Evolutionary conservation across 1,284 basidiomycete genomes (phyloP).

Genomic region (Microbotryum saponariae): DNA sequence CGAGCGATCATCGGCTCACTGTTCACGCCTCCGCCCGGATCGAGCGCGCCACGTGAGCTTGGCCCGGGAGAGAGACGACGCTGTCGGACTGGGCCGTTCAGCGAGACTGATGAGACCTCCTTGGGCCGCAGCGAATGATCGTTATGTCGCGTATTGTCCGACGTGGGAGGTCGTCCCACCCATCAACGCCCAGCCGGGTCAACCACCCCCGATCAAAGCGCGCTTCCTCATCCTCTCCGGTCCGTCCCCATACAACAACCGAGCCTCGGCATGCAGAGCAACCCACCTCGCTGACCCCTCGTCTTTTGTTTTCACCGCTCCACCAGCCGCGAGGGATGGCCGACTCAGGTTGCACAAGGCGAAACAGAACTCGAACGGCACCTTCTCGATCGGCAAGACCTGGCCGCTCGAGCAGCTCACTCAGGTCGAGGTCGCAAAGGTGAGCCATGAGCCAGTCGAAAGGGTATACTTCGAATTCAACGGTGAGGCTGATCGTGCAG

Average conservation of each 20-base stretch:
- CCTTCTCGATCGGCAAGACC: constrained; percentile 95
- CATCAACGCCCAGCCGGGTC: constrained; percentile 32
- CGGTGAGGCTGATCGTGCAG: not conserved
- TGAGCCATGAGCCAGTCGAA: too few species aligned
- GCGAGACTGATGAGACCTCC: too few species aligned
- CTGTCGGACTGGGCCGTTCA: too few species aligned
- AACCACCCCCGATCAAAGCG: constrained; percentile 26
- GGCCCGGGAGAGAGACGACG: too few species aligned
- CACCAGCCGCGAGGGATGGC: constrained; percentile 14
- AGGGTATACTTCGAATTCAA: too few species aligned
- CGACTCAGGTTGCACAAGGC: constrained; percentile 69
- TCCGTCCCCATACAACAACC: not conserved
- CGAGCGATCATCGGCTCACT: constrained; percentile 64
- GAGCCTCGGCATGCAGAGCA: too few species aligned
- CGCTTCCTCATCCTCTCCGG: constrained; percentile 36
- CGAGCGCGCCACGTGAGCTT: too few species aligned
- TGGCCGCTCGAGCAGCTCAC: constrained; percentile 81
- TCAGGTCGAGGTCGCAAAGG: constrained; percentile 65
- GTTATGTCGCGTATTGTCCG: constrained; percentile 75
- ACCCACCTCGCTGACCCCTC: too few species aligned
- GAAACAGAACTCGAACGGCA: constrained; percentile 87
- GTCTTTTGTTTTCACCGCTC: too few species aligned
- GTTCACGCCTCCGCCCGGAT: constrained; percentile 53
- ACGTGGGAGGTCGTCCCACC: constrained; percentile 63
- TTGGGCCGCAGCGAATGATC: constrained; percentile 51